These are phyloP conservation scores for Naegleria gruberi DNA, from an alignment of 208 protist genomes.

Conservation along the genomic window DNA sequence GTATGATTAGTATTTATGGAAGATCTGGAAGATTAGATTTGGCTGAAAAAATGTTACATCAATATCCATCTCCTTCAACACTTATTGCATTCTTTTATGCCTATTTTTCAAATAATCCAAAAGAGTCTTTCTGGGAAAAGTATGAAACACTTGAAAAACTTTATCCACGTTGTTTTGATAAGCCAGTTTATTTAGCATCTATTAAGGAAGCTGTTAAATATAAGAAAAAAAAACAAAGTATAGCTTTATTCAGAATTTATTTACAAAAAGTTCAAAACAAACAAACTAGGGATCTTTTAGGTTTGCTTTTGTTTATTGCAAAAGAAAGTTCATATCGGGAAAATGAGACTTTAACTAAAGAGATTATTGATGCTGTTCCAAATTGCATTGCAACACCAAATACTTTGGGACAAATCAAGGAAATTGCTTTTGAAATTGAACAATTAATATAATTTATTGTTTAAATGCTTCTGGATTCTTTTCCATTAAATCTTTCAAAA, in stretches of 20 bases:
- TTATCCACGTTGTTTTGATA: not conserved
- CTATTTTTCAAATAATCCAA: not conserved
- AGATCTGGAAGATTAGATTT: not conserved
- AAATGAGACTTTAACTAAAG: not conserved
- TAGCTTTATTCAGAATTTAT: not conserved
- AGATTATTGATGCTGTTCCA: not conserved
- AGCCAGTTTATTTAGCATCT: not conserved
- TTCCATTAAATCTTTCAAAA: slow-evolving; percentile 84
- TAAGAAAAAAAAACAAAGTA: not conserved
- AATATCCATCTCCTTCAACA: not conserved
- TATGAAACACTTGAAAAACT: not conserved
- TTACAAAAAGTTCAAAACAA: not conserved
- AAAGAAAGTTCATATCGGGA: not conserved
- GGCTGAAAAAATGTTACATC: not conserved
- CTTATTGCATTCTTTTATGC: not conserved
- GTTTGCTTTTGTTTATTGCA: not conserved
- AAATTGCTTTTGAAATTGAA: not conserved
- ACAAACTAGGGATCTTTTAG: not conserved
- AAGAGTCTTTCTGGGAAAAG: not conserved
- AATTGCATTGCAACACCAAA: not conserved
- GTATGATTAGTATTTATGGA: not conserved
- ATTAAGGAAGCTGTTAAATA: not conserved
- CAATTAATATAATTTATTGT: not conserved
- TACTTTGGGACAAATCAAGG: not conserved
- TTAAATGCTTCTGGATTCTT: slow-evolving; percentile 62